Evolutionary conservation across 148 eudicot genomes (phyloP), one percentile per base, ranked within the genome.

Genomic region (Nepenthes mirabilis): DNA sequence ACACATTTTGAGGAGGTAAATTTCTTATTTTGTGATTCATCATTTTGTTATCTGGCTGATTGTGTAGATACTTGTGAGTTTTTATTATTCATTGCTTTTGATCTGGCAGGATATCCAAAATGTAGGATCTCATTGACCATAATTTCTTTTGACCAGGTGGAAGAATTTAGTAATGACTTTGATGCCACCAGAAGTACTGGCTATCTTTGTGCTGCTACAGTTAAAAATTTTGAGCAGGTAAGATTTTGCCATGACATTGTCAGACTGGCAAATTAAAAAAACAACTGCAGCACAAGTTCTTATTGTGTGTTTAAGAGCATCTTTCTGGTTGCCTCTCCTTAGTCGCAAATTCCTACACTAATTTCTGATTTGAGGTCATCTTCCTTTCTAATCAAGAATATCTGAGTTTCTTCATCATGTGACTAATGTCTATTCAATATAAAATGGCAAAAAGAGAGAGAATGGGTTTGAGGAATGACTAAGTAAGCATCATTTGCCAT

Each of bases 111-210:
- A 23, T n/a, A 2, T 50, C 11, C 9, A 55, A 11, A 32, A 2
- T 55, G 11, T 33, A 9, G 14, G 11, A 2, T 40, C 8, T 23
- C 23, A 23, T 23, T 23, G 23, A 40, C 8, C 4, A 40, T 40
- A 40, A 11, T 36, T 37, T 63, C 49, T 56, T 47, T 55, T 11
- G 48, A 45, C 5, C 63, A 85, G 87, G 87, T 85, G 72, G 78
- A 68, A 58, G 70, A 75, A 40, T 68, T 72, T 13, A 74, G 65
- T 55, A 76, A 80, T 55, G 95, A 85, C 68, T 88, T 83, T 59
- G 98, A 91, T 77, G 96, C 96, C 59, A 77, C 82, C 59, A 91
- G 98, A 75, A 91, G 98, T 70, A 78, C 88, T 13, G 98, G 98
- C 47, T 83, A 85, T 69, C 96, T 91, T 56, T 91, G 96, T 71